Base-by-base conservation (phyloP, 495 filamentous ascomycete species). In the Penicillium malachiteum region DNA sequence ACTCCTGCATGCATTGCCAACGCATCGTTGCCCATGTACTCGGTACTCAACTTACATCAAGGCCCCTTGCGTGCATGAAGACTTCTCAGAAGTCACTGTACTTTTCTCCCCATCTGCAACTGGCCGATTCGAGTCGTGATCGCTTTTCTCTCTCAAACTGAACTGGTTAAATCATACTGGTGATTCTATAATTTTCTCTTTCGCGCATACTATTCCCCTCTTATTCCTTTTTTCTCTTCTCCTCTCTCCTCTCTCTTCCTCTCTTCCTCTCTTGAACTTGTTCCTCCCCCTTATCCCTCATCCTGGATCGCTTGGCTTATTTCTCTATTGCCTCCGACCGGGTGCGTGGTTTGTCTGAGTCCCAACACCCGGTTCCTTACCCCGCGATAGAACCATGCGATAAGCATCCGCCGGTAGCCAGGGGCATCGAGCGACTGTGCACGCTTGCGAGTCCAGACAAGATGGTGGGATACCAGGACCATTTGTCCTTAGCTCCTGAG, bases 391-490 rank as follows among this genome's bases (percentile, higher is more conserved):
- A 66, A 58, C 56, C 64, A 67, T 68, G 65, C 65, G 63, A 66
- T 68, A 68, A 66, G 60, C 12, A 64, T 55, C 55, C 50, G 48
- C 56, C 56, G 43, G 45, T 53, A 46, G 62, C 57, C 56, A 59
- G 60, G 65, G 60, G 55, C 60, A 56, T 56, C 57, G 65, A 56
- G 65, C 62, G 59, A 68, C 57, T 47, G 52, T 59, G 56, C 52
- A 54, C 56, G 54, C 43, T 51, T 54, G 58, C 57, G 35, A 59
- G 48, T 51, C 52, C 45, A 42, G 58, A 62, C 70, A 71, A 66
- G 59, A 77, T 77, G 73, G 65, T 71, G 65, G 69, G 71, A 59
- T 70, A 71, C 62, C 58, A 69, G 65, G 61, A 67, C 65, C 57
- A 51, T 57, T 62, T 63, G 16, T 63, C 64, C 58, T 54, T 57